A percentile compares a stretch with the other conserved stretches of the same genome.
phyloP scores from a whole-genome alignment of 306 rosid genomes.

The Cucumis melo region DNA sequence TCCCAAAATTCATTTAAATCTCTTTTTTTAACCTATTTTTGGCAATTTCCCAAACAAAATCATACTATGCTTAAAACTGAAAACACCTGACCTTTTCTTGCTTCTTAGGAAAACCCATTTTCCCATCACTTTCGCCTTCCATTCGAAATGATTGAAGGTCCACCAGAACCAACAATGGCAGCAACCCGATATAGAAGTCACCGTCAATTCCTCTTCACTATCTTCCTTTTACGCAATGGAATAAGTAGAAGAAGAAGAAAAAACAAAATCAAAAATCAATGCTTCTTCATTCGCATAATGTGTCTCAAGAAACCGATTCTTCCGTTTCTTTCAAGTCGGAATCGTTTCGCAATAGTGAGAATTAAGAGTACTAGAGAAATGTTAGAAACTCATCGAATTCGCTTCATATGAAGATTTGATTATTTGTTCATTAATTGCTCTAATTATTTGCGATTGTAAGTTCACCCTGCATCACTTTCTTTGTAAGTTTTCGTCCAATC shows the following conservation, averaged over 20 bases:
- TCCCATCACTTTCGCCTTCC: neutral
- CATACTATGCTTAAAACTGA: too few species aligned
- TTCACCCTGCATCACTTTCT: neutral
- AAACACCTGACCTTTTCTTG: too few species aligned
- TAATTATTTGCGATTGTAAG: neutral
- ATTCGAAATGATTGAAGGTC: neutral
- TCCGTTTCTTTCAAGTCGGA: neutral
- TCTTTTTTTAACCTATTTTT: too few species aligned
- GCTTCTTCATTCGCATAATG: neutral
- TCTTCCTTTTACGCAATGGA: neutral
- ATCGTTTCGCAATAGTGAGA: neutral
- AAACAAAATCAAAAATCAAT: neutral
- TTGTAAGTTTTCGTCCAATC: neutral
- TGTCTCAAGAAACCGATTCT: neutral
- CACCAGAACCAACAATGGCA: neutral
- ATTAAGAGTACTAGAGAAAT: neutral
- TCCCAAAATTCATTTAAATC: too few species aligned
- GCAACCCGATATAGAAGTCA: neutral
- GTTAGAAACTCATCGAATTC: neutral
- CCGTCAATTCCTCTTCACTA: neutral
- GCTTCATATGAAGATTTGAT: neutral
- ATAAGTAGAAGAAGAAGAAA: neutral
- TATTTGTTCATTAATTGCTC: neutral
- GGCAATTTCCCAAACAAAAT: too few species aligned
- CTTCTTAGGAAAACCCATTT: too few species aligned